Evolutionary conservation across 768 basidiomycete genomes (phyloP), one percentile per base, ranked within the genome.

Genomic region (Galerina sulciceps): DNA sequence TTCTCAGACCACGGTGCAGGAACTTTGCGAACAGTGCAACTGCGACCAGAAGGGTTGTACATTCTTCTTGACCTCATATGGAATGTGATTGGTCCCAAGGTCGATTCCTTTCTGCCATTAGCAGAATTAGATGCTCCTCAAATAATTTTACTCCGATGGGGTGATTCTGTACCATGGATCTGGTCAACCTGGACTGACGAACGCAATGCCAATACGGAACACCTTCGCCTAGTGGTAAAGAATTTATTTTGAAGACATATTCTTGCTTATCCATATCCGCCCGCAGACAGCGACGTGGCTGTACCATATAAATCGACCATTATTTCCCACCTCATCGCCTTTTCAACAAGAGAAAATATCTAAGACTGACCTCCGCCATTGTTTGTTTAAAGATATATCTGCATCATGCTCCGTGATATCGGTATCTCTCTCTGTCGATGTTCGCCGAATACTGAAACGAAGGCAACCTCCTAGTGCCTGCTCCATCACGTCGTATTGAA

Each of bases 171-270:
- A 2, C 79, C 81, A 1, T 91, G 90, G 89, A 77, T 76, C 53
- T 93, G 91, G 89, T 71, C 67, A 10, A 69, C 79, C 6, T 91
- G 88, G 87, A 68, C 73, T 46, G 88, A 90, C 63, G 73, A 75
- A 57, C 78, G 83, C 18, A 67, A 74, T 38, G 75, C 80, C 26
- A 71, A 84, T 36, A 73, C 79, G 1, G 87, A 88, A 53, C 73
- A 72, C 26, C 75, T 89, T 45, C 69, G 76, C 4, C 67, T 68
- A 46, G 63, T 88, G 58, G 89, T 89, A 64, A 64, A 80, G 67
- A 35, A 23, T n/a, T 47, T 14, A 13, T 38, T 47, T 42, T 34
- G 23, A 11, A 35, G 10, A 31, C 14, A 22, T 3, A 60, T 26
- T 44, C 4, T 49, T 31, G 5, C 37, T 8, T 18, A 34, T 37